Conservation (phyloP, 2,329 filamentous ascomycete genomes). For the Huntiella omanensis region DNA sequence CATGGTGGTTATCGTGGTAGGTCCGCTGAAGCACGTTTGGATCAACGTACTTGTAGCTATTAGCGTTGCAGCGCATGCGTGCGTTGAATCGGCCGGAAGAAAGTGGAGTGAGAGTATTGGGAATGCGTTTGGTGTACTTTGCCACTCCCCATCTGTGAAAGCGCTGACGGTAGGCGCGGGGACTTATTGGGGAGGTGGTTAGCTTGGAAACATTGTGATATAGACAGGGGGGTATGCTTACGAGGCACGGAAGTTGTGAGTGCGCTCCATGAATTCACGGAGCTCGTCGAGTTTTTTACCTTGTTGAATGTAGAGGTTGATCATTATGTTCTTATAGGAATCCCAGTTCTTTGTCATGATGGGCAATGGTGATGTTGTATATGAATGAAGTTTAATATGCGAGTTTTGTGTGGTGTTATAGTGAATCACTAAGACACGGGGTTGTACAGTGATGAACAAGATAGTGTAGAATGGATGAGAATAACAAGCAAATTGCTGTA, state of each 20-base stretch:
- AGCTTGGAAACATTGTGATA: not conserved
- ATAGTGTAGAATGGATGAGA: too few species aligned
- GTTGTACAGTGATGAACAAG: too few species aligned
- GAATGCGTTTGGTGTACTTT: slow-evolving; percentile 25
- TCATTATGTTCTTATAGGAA: slow-evolving; percentile 19
- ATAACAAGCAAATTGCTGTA: too few species aligned
- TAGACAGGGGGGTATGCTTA: slow-evolving; percentile 14
- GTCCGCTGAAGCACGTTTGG: not conserved
- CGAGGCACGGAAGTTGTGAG: slow-evolving; percentile 25
- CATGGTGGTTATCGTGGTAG: not conserved
- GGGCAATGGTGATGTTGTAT: slow-evolving; percentile 2
- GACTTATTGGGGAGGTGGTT: slow-evolving; percentile 12
- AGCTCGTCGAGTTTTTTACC: slow-evolving; percentile 24
- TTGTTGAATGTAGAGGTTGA: slow-evolving; percentile 22
- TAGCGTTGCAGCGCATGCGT: not conserved
- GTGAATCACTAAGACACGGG: too few species aligned
- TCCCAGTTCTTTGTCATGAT: slow-evolving; percentile 29
- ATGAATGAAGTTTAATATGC: too few species aligned
- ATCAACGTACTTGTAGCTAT: too few species aligned
- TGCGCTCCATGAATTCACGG: slow-evolving; percentile 20
- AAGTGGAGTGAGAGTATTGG: too few species aligned
- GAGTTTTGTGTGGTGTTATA: too few species aligned
- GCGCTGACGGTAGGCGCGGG: slow-evolving; percentile 30
- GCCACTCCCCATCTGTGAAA: slow-evolving; percentile 26
- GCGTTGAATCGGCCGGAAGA: not conserved